Evolutionary conservation across 2,329 filamentous ascomycete genomes (phyloP), one percentile per base, ranked within the genome.

Genomic region (Myriangium duriaei): DNA sequence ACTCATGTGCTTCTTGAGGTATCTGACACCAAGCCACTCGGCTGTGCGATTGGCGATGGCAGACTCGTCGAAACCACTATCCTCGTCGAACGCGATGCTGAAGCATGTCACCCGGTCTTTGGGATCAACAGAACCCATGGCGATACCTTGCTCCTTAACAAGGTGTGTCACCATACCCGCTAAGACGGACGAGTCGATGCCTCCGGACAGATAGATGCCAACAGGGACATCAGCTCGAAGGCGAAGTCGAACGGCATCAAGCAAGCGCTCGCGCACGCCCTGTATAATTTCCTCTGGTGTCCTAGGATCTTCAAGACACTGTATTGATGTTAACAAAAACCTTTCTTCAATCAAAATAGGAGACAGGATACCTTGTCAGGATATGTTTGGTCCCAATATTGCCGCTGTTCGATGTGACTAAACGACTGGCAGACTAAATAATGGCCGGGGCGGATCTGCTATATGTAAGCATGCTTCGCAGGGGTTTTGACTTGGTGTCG

Each of bases 221-320:
- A 76, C 58, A 0, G 69, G 69, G 0, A 75, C 72, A 48, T 76
- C 72, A 1, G 72, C 71, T 11, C 65, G 60, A 7, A 76, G 55
- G 4, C 72, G 64, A 12, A 72, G 45, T n/a, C 61, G 61, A 9
- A 75, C 56, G 0, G 71, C 60, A 19, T 75, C 68, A 1, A 72
- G 48, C 10, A 76, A 47, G 2, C 58, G 59, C 31, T 68, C 53
- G 4, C 70, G 58, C 1, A 75, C 67, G 2, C 61, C 64, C 13
- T 55, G 40, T 2, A 73, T 57, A 54, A 73, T 67, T 30, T 74
- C 69, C 14, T 71, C 58, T 30, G 65, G 57, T 1, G 58, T 62
- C 2, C 68, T 59, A 0, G 52, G 51, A 18, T 72, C 69, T 1
- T 51, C 40, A n/a, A 35, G 30, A 49, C 46, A 9, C 46, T 50